Evolutionary conservation across 495 filamentous ascomycete genomes (phyloP), one percentile per base, ranked within the genome.

Genomic region (Penicillium malachiteum): DNA sequence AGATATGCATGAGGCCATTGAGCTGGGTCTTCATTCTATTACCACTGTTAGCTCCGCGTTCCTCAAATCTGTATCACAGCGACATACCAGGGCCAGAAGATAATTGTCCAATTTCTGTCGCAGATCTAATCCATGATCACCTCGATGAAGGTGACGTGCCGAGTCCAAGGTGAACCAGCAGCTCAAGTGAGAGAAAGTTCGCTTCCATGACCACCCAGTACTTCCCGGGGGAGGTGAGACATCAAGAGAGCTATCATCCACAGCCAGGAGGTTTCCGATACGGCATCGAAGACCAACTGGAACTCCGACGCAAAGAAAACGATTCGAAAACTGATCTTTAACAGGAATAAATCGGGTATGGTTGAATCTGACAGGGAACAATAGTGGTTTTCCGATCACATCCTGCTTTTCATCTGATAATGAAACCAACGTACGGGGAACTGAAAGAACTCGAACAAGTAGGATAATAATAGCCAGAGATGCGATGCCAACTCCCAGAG

Each of bases 1-100:
- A 92, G 69, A 66, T 91, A 92, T 8, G 84, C 85, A 64, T 82
- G 73, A 6, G 85, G 81, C 61, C 61, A 67, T 26, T 64, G 53
- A 14, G 26, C 2, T n/a, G 44, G 44, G n/a, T 47, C 30, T 13
- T 47, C 44, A 14, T 47, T 47, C 44, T 47, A 47, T 47, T 7
- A 26, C 11, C 21, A 7, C n/a, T 11, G 32, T 47, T 34, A 16
- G 17, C 3, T 8, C 3, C 1, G 12, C 3, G 13, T 42, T 42
- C 21, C 21, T 43, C 0, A 7, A 43, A 0, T 2, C 18, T 21
- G 7, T 8, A 4, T 10, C 3, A 16, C 8, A 26, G 40, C 16
- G 2, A 16, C 44, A 32, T 47, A 47, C 44, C 44, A 31, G 44
- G 13, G 9, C 10, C 2, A 7, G 44, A 2, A 47, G 30, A 13